Percentiles rank a stretch among this genome's conserved stretches.
Evolutionary conservation across 805 yeast genomes (phyloP).

Genomic region (Yamadazyma sp.): DNA sequence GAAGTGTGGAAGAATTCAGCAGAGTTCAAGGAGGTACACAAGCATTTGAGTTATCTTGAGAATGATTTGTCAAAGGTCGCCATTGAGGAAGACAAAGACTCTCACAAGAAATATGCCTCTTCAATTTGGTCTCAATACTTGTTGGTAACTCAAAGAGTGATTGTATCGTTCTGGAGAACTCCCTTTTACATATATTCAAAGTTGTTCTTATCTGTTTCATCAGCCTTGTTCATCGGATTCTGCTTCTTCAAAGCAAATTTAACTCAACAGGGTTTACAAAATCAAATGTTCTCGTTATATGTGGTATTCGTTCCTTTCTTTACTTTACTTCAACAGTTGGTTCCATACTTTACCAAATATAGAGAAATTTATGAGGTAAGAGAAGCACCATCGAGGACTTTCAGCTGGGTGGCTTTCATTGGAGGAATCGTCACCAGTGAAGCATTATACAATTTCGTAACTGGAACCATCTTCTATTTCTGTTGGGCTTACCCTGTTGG

Average conservation of each 20-base stretch:
- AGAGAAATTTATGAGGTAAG: conserved; percentile 49
- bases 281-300: conserved; percentile 57
- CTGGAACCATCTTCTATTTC: conserved; percentile 43
- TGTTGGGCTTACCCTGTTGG: conserved; percentile 64
- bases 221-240: conserved; percentile 71
- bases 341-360: conserved; percentile 43
- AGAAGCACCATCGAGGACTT: conserved; percentile 45
- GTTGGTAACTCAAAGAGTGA: conserved; percentile 29
- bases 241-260: conserved; percentile 62
- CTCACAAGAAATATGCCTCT: conserved; percentile 31
- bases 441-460: conserved; percentile 44
- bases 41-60: conserved; percentile 48
- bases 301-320: conserved; percentile 40
- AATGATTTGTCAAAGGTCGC: conserved; percentile 53
- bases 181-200: conserved; percentile 64
- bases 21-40: conserved; percentile 52
- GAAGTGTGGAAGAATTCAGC: conserved; percentile 74
- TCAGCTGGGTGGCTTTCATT: conserved; percentile 44
- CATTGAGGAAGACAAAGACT: conserved; percentile 24
- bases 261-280: conserved; percentile 61
- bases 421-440: conserved; percentile 44
- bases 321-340: conserved; percentile 41
- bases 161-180: conserved; percentile 50
- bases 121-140: conserved; percentile 29
- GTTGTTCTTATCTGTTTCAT: conserved; percentile 50